Conservation (phyloP, 352 stramenopile genomes). For the Phytophthora boehmeriae region DNA sequence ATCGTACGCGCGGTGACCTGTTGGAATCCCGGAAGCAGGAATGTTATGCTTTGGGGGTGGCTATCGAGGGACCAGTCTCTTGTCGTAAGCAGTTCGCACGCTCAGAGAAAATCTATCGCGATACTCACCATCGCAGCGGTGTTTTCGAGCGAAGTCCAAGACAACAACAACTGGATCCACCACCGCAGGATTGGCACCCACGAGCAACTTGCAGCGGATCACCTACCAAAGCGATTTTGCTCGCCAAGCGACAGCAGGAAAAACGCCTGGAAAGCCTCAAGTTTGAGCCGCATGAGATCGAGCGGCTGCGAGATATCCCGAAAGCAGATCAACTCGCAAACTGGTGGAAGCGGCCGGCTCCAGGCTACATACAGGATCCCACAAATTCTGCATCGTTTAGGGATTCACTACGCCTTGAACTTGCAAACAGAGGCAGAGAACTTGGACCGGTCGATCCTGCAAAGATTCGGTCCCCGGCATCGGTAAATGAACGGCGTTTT, state of each 20-base stretch:
- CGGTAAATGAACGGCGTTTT: slow-evolving; percentile 40
- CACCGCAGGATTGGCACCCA: slow-evolving; percentile 39
- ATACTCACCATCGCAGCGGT: slow-evolving; percentile 54
- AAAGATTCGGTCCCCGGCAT: slow-evolving; percentile 44
- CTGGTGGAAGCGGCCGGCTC: slow-evolving; percentile 61
- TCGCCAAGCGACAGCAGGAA: slow-evolving; percentile 38
- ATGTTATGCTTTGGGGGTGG: slow-evolving; percentile 43
- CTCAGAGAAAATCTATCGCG: slow-evolving; percentile 52
- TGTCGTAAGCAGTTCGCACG: slow-evolving; percentile 48
- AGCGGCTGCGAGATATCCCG: slow-evolving; percentile 55
- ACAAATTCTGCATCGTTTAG: slow-evolving; percentile 29
- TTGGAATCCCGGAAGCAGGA: slow-evolving; percentile 51
- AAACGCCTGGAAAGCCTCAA: slow-evolving; percentile 46
- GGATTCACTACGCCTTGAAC: slow-evolving; percentile 55
- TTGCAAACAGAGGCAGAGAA: slow-evolving; percentile 31
- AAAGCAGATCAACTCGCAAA: slow-evolving; percentile 42
- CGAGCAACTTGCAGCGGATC: slow-evolving; percentile 41
- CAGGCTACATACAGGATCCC: slow-evolving; percentile 68
- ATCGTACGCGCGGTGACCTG: slow-evolving; percentile 51
- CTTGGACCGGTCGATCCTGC: slow-evolving; percentile 52
- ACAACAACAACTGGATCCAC: slow-evolving; percentile 26
- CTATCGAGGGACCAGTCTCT: slow-evolving; percentile 26
- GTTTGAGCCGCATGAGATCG: slow-evolving; percentile 62
- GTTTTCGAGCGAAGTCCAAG: slow-evolving; percentile 43
- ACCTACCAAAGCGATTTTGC: slow-evolving; percentile 42